phyloP scores from a whole-genome alignment of 2,329 filamentous ascomycete species.

The Penicillium sp. region DNA sequence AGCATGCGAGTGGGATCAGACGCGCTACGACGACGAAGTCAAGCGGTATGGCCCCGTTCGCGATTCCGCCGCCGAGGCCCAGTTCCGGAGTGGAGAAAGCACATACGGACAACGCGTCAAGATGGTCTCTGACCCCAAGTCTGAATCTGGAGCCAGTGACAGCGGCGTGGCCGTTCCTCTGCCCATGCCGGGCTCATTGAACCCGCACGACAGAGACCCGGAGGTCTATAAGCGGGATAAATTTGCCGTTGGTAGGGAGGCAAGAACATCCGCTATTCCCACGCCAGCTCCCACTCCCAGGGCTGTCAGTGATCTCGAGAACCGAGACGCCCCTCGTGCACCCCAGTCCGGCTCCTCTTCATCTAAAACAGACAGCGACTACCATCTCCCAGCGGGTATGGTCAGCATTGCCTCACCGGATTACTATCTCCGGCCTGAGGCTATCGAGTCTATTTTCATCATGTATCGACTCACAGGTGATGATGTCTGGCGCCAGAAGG shows the following conservation, averaged over 20 bases:
- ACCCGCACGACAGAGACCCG: constrained; percentile 21
- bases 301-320: constrained; percentile 2
- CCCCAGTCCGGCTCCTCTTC: not conserved
- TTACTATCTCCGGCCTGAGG: constrained; percentile 62
- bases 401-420: constrained; percentile 38
- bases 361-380: constrained; percentile 28
- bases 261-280: not conserved
- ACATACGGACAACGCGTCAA: constrained; percentile 25
- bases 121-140: constrained; percentile 8
- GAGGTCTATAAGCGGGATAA: constrained; percentile 16
- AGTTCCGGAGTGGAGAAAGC: constrained; percentile 26
- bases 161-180: constrained; percentile 13
- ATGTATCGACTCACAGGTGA: constrained; percentile 74
- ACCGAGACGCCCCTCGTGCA: constrained; percentile 16
- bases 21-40: constrained; percentile 16
- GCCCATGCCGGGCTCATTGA: constrained; percentile 24
- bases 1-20: constrained; percentile 56
- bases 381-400: constrained; percentile 46
- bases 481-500: constrained; percentile 63
- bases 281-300: constrained; percentile 1
- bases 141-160: constrained; percentile 5
- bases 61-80: constrained; percentile 36
- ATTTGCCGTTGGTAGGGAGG: constrained; percentile 1
- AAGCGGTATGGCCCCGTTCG: constrained; percentile 49
- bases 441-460: constrained; percentile 78